Percentiles rank a stretch among this genome's conserved stretches.
These are phyloP conservation scores for Colletotrichum karsti DNA, from an alignment of 2,329 filamentous ascomycete genomes.

Conservation along the genomic window DNA sequence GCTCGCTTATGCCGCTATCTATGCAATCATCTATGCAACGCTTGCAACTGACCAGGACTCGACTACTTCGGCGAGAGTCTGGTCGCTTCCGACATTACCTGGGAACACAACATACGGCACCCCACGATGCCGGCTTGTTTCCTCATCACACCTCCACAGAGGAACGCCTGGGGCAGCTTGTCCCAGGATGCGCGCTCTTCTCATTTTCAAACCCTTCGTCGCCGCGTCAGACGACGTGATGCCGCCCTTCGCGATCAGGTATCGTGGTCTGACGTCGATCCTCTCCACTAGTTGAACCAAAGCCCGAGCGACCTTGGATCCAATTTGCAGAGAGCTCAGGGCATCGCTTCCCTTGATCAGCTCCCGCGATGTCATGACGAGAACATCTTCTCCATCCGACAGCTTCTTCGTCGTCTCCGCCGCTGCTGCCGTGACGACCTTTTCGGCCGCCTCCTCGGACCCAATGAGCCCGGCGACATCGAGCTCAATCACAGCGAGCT, in stretches of 20 bases:
- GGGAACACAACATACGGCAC: slow-evolving; percentile 67
- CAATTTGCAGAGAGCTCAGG: slow-evolving; percentile 61
- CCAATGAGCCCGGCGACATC: slow-evolving; percentile 27
- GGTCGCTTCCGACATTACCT: slow-evolving; percentile 62
- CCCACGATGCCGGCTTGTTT: slow-evolving; percentile 56
- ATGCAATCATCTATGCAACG: slow-evolving; percentile 5
- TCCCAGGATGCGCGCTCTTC: slow-evolving; percentile 61
- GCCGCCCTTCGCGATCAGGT: slow-evolving; percentile 67
- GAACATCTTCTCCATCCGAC: slow-evolving; percentile 56
- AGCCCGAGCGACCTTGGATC: slow-evolving; percentile 57
- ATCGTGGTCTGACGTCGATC: slow-evolving; percentile 58
- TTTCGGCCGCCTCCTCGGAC: slow-evolving; percentile 6
- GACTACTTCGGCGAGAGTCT: slow-evolving; percentile 55
- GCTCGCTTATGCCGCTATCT: slow-evolving; percentile 1
- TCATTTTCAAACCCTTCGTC: slow-evolving; percentile 63
- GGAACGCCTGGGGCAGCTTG: slow-evolving; percentile 67
- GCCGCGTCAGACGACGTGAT: slow-evolving; percentile 68
- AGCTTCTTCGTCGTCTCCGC: slow-evolving; percentile 39
- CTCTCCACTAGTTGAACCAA: slow-evolving; percentile 58
- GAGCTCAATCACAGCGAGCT: slow-evolving; percentile 30
- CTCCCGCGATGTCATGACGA: slow-evolving; percentile 67
- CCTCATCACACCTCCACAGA: slow-evolving; percentile 66
- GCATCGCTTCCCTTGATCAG: slow-evolving; percentile 55
- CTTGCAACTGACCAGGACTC: slow-evolving; percentile 26
- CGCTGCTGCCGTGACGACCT: slow-evolving; percentile 18